Base-by-base conservation (phyloP, 2,329 filamentous ascomycete species). In the Aspergillus texensis region DNA sequence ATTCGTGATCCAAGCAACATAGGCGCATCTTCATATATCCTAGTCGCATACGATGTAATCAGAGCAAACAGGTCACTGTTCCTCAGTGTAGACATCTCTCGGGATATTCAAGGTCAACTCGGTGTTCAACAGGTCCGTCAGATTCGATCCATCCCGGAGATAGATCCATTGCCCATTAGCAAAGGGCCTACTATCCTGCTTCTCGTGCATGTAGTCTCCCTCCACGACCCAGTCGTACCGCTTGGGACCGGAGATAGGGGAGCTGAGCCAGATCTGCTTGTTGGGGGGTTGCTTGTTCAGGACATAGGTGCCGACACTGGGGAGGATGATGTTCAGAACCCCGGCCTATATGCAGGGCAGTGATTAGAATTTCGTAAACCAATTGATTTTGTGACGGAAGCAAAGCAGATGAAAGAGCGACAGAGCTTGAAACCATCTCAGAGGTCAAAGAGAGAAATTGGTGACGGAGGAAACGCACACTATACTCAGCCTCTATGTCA, bases 261-360 rank as follows among this genome's bases (percentile, higher is more conserved):
- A 96, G 43, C 92, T 95, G 53, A 98, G 88, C 95, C 95, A 99
- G 75, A 99, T 97, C 77, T 90, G 95, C 83, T 93, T 95, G 84
- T 97, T 98, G 24, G 94, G 93, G 0, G 95, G 95, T 79, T 99
- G 95, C 80, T 99, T 99, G 86, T 99, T 99, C 81, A 99, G 86
- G 64, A 99, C 92, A 76, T 96, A 99, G 34, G 88, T 94, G 66
- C 94, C 93, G 57, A 88, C 83, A 14, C 84, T 82, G 1, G 88
- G 87, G 70, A 92, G 87, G 8, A 82, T 84, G 72, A 98, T 84
- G 67, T 89, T 93, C 70, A 98, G 85, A 61, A 98, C 93, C 61
- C 95, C 94, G 60, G 92, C 87, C 94, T 97, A 43, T 28, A 46
- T n/a, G 10, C 28, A 32, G n/a, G 9, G 34, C 0, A 24, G n/a